Conservation (phyloP, 2,329 filamentous ascomycete species). For the Colletotrichum tropicicola region DNA sequence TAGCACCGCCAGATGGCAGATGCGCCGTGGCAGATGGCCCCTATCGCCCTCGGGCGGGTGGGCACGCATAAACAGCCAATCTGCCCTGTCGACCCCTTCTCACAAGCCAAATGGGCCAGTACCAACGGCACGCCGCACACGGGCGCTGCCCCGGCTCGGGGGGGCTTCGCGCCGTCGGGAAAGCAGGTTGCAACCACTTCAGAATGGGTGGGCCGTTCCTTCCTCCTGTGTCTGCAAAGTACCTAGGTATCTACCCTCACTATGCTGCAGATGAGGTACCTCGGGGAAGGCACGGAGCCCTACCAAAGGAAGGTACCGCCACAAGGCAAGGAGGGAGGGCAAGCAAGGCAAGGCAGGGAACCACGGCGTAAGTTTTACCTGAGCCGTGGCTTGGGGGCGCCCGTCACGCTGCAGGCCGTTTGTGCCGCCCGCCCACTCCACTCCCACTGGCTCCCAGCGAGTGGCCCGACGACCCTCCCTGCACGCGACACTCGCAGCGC, state of each 20-base stretch:
- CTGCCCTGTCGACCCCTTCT: slow-evolving; percentile 1
- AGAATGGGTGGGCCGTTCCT: no score
- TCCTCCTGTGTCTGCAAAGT: no score
- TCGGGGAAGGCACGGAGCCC: no score
- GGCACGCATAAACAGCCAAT: slow-evolving; percentile 18
- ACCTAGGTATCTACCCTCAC: no score
- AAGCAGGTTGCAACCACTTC: slow-evolving; percentile 8
- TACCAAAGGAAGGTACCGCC: no score
- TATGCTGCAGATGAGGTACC: no score
- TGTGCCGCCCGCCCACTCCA: not conserved
- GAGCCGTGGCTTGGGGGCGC: slow-evolving; percentile 20
- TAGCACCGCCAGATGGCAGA: not conserved
- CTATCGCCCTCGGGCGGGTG: slow-evolving; percentile 19
- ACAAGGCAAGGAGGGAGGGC: no score
- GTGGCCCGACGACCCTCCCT: slow-evolving; percentile 1
- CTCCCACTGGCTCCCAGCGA: not conserved
- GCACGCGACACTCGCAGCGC: slow-evolving; percentile 26
- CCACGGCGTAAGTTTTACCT: no score
- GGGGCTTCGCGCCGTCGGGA: not conserved
- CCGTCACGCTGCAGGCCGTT: slow-evolving; percentile 26
- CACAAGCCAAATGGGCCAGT: slow-evolving; percentile 5
- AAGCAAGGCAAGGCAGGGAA: no score
- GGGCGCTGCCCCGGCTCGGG: not conserved
- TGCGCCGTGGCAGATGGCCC: not conserved
- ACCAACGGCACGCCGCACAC: no score